These are phyloP conservation scores for Blastocystis sp. DNA, from an alignment of 352 stramenopile genomes.

Conservation along the genomic window DNA sequence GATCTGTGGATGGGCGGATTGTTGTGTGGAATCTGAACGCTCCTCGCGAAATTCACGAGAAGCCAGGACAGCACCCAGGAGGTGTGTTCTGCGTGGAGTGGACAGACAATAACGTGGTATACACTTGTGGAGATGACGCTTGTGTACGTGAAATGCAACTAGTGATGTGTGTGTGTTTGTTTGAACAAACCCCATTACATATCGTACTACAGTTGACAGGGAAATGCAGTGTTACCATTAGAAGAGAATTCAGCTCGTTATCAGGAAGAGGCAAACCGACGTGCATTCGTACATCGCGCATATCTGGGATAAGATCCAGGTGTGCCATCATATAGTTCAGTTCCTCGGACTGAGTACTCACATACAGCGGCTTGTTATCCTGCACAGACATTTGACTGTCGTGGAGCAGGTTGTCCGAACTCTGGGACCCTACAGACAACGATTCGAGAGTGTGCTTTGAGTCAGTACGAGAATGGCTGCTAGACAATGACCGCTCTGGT, in stretches of 20 bases:
- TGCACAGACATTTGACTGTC: not conserved
- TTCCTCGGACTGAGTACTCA: not conserved
- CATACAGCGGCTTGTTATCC: not conserved
- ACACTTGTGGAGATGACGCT: slow-evolving; percentile 35
- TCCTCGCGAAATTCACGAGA: slow-evolving; percentile 65
- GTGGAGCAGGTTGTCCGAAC: not conserved
- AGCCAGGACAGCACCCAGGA: not conserved
- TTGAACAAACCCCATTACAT: slow-evolving; percentile 26
- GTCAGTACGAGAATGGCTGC: too few species aligned
- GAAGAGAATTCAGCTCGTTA: not conserved
- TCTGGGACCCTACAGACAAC: too few species aligned
- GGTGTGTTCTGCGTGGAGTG: slow-evolving; percentile 60
- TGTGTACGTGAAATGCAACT: slow-evolving; percentile 40
- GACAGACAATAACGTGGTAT: slow-evolving; percentile 48
- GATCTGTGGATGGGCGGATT: slow-evolving; percentile 87
- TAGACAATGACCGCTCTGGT: too few species aligned
- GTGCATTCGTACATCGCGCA: not conserved
- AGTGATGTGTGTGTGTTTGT: slow-evolving; percentile 37
- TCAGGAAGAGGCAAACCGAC: slow-evolving; percentile 25
- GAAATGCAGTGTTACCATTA: not conserved
- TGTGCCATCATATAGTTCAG: slow-evolving; percentile 21
- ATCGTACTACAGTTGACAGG: slow-evolving; percentile 5
- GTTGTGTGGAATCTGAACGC: slow-evolving; percentile 84
- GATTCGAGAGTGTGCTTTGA: too few species aligned
- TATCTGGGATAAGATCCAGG: slow-evolving; percentile 22